phyloP scores from a whole-genome alignment of 441 rosid genomes.

The Corymbia calophylla region DNA sequence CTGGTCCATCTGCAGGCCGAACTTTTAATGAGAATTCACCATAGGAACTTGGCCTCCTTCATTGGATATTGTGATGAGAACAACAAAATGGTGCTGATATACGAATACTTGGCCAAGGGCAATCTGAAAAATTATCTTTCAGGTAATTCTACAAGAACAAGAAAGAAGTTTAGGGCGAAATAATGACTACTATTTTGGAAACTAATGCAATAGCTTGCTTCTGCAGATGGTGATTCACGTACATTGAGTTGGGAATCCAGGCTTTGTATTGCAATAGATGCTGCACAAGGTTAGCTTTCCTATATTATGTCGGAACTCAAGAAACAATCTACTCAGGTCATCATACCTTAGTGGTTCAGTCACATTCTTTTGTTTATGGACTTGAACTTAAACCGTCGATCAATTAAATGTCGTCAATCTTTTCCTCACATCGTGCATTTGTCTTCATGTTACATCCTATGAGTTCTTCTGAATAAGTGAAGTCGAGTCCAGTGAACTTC shows the following conservation, averaged over 20 bases:
- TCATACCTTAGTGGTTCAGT: background rate
- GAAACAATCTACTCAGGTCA: background rate
- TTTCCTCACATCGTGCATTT: background rate
- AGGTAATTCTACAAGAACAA: background rate
- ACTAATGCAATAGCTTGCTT: background rate
- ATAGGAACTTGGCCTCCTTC: constrained; percentile 8
- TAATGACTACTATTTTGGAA: background rate
- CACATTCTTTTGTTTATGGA: background rate
- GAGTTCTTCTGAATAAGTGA: background rate
- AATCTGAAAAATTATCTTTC: constrained; percentile 2
- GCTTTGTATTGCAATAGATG: constrained; percentile 19
- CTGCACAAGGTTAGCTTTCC: constrained; percentile 29
- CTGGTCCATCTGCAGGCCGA: background rate
- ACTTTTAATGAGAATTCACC: constrained; percentile 14
- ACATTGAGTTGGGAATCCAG: constrained; percentile 27
- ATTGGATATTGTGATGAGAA: constrained; percentile 5
- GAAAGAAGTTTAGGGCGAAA: background rate
- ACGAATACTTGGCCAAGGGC: constrained; percentile 13
- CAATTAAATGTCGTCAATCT: background rate
- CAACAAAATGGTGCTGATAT: constrained; percentile 1
- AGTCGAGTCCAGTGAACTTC: background rate
- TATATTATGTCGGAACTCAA: background rate
- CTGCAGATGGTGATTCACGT: background rate
- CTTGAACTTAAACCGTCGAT: background rate
- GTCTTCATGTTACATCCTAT: background rate